Base-by-base conservation (phyloP, 768 basidiomycete species). In the Suillus decipiens region DNA sequence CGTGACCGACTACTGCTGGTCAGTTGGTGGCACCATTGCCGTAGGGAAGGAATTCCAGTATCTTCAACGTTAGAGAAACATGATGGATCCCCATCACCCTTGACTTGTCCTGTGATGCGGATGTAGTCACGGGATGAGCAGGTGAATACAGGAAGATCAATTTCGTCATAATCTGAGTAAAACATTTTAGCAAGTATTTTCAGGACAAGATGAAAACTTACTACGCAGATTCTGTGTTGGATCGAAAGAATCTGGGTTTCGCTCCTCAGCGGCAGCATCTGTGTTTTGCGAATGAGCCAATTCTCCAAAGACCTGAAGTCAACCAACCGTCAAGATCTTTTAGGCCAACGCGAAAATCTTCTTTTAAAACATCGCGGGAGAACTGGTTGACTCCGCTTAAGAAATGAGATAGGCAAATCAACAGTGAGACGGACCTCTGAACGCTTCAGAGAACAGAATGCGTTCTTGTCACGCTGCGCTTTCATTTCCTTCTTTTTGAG, bases 131-230 rank as follows among this genome's bases (percentile, higher is more conserved):
- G 80, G 45, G 84, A 80, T 1, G 86, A 88, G 62, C 79, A 81
- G 19, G 85, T 86, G 71, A 88, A 88, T 12, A 86, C 85, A 2
- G 87, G 87, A 5, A 89, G 80, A 63, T 87, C 78, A 60, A 88
- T 87, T 1, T 77, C 79, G 34, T 81, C 79, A 65, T 88, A 88
- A 68, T 88, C 87, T 87, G 56, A 24, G 31, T 42, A 28, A 42
- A 45, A 42, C 22, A 19, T 42, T 37, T 37, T 31, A n/a, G 39
- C 54, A 14, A 55, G 9, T 42, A 31, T 22, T 12, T 22, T 12
- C 31, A 22, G 55, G 34, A 31, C 56, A n/a, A 28, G 22, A 41
- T 34, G 34, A 37, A 33, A 47, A 66, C 77, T 28, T 69, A 86
- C 85, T 78, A 64, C 86, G 80, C 54, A 84, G 64, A 53, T 82